phyloP scores from a whole-genome alignment of 352 stramenopile species.

The Pythium volutum region DNA sequence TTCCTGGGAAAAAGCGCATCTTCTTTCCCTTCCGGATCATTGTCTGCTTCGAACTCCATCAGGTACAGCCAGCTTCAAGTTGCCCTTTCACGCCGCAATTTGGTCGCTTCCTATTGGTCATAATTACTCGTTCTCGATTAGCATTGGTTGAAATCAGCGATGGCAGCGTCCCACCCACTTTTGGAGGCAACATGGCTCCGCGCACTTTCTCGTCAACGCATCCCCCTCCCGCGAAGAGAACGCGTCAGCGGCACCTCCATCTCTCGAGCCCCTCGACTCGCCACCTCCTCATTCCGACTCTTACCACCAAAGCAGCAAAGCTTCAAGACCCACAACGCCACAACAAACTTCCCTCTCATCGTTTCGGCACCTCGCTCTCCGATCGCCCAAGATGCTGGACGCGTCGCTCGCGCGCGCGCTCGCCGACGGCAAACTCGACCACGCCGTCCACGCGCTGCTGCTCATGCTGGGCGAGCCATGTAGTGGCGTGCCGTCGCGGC shows the following conservation, averaged over 20 bases:
- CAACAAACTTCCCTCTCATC: too few species aligned
- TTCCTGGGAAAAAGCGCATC: too few species aligned
- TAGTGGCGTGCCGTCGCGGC: constrained; percentile 11
- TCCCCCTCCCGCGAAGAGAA: not conserved
- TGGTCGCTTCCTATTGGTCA: too few species aligned
- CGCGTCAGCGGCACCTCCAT: not conserved
- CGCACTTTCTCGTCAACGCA: too few species aligned
- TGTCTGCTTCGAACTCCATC: too few species aligned
- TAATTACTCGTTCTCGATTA: not conserved
- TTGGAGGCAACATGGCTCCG: too few species aligned
- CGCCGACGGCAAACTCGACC: constrained; percentile 35
- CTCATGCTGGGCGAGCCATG: constrained; percentile 27
- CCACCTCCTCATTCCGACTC: not conserved
- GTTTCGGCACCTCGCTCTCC: too few species aligned
- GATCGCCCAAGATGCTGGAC: not conserved
- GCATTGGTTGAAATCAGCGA: not conserved
- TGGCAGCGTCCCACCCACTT: too few species aligned
- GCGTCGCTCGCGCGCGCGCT: constrained; percentile 25
- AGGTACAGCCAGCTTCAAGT: not conserved
- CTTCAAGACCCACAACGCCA: too few species aligned
- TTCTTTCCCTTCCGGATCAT: too few species aligned
- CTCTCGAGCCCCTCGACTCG: not conserved
- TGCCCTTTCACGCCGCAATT: too few species aligned
- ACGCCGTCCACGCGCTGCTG: constrained; percentile 37
- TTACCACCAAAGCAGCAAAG: not conserved